A percentile compares a stretch with the other conserved stretches of the same genome.
phyloP scores from a whole-genome alignment of 1,284 basidiomycete genomes.

The Cutaneotrichosporon sp. region DNA sequence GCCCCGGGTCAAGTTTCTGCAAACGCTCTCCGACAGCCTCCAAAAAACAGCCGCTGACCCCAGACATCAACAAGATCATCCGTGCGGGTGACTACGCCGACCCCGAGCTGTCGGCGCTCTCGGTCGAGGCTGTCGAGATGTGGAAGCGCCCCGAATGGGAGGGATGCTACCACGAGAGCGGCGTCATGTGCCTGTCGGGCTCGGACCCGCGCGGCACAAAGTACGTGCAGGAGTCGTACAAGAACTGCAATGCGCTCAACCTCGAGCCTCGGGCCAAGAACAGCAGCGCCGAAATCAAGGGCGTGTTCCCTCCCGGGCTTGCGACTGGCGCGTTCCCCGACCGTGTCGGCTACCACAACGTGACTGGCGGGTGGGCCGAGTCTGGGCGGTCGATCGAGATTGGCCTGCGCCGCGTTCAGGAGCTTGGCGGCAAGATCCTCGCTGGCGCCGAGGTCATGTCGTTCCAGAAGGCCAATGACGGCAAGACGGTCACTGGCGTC shows the following conservation, averaged over 20 bases:
- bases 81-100: constrained; percentile 53
- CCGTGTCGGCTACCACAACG: constrained; percentile 66
- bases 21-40: not conserved
- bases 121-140: constrained; percentile 49
- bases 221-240: constrained; percentile 42
- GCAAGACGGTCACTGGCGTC: constrained; percentile 63
- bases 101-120: constrained; percentile 38
- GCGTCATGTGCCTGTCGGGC: constrained; percentile 41
- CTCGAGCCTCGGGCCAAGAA: constrained; percentile 32
- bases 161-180: constrained; percentile 74
- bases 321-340: constrained; percentile 35
- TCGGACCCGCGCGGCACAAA: constrained; percentile 31
- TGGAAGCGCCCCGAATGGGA: constrained; percentile 61
- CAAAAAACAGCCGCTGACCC: not conserved
- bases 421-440: constrained; percentile 64
- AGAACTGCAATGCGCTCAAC: constrained; percentile 35
- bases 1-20: not conserved
- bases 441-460: constrained; percentile 62
- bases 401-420: constrained; percentile 61
- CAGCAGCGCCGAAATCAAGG: constrained; percentile 29
- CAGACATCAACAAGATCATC: constrained; percentile 54
- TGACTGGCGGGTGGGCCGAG: constrained; percentile 80
- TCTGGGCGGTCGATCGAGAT: constrained; percentile 66
- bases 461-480: constrained; percentile 28
- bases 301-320: constrained; percentile 25